A percentile compares a stretch with the other conserved stretches of the same genome.
Conservation (phyloP, 1,284 basidiomycete species). For the Ceratobasidium sp. region DNA sequence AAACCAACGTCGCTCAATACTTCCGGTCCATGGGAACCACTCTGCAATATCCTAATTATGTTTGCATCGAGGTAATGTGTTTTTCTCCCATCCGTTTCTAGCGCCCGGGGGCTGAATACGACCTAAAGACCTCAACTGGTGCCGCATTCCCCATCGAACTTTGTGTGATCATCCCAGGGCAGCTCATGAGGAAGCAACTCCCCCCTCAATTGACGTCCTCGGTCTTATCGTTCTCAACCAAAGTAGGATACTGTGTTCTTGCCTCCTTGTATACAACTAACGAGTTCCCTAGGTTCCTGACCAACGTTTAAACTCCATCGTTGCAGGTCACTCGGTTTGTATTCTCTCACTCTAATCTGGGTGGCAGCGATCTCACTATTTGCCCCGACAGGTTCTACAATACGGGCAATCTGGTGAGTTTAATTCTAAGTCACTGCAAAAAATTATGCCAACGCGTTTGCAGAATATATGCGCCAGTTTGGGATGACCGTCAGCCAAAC, state of each 20-base stretch:
- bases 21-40: constrained; percentile 31
- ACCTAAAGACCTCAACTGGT: too few species aligned
- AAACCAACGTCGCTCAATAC: constrained; percentile 41
- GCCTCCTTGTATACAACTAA: background rate
- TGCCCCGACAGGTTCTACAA: constrained; percentile 22
- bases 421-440: too few species aligned
- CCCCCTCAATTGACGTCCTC: constrained; percentile 63
- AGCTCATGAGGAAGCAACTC: constrained; percentile 75
- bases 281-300: constrained; percentile 5
- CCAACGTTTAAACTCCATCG: constrained; percentile 30
- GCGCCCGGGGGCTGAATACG: background rate
- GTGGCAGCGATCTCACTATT: too few species aligned
- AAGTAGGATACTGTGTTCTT: background rate
- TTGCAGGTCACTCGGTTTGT: constrained; percentile 13
- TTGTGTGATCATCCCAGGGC: constrained; percentile 68
- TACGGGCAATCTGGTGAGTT: constrained; percentile 42
- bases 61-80: constrained; percentile 39
- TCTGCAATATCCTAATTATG: constrained; percentile 31
- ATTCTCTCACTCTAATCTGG: background rate
- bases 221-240: constrained; percentile 73
- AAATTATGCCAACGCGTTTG: too few species aligned
- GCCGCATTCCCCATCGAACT: constrained; percentile 65
- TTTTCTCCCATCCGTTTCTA: background rate
- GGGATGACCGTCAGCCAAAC: constrained; percentile 37
- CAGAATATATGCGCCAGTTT: constrained; percentile 43